These are phyloP conservation scores for Mallotus japonicus DNA, from an alignment of 441 rosid genomes.

Conservation along the genomic window DNA sequence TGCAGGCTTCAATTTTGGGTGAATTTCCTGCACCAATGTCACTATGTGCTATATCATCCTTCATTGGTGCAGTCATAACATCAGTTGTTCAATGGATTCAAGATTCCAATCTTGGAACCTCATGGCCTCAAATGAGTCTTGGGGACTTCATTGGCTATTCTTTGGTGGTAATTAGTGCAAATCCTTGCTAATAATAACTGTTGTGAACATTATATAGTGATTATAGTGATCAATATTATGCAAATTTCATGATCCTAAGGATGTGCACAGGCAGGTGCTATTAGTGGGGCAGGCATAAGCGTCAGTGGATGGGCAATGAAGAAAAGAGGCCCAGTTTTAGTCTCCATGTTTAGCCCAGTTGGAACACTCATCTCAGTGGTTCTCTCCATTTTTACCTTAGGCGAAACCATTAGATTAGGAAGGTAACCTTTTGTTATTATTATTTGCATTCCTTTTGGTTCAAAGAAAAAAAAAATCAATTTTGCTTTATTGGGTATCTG, in stretches of 20 bases:
- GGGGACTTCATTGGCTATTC: conserved; percentile 44
- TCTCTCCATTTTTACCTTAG: conserved; percentile 59
- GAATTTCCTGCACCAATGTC: conserved; percentile 92
- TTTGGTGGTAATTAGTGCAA: conserved; percentile 42
- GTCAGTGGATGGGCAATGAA: conserved; percentile 97
- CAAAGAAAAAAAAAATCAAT: no score
- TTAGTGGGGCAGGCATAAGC: conserved; percentile 65
- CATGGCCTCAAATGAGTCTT: conserved; percentile 41
- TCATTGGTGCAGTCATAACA: conserved; percentile 66
- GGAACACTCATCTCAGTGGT: conserved; percentile 65
- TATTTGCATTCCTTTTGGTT: no score
- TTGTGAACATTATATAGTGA: background rate
- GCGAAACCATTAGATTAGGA: conserved; percentile 58
- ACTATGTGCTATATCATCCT: conserved; percentile 67
- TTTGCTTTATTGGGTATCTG: background rate
- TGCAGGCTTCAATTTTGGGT: conserved; percentile 61
- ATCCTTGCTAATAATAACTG: no score
- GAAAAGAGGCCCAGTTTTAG: conserved; percentile 90
- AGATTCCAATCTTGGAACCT: conserved; percentile 30
- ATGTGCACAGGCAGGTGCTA: conserved; percentile 52
- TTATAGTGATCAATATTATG: background rate
- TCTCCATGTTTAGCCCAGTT: conserved; percentile 83
- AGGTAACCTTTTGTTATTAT: conserved; percentile 40
- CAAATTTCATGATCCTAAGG: background rate
- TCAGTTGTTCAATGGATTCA: conserved; percentile 42